Evolutionary conservation across 2,329 filamentous ascomycete species (phyloP).

Genomic region (Talaromyces sp.): DNA sequence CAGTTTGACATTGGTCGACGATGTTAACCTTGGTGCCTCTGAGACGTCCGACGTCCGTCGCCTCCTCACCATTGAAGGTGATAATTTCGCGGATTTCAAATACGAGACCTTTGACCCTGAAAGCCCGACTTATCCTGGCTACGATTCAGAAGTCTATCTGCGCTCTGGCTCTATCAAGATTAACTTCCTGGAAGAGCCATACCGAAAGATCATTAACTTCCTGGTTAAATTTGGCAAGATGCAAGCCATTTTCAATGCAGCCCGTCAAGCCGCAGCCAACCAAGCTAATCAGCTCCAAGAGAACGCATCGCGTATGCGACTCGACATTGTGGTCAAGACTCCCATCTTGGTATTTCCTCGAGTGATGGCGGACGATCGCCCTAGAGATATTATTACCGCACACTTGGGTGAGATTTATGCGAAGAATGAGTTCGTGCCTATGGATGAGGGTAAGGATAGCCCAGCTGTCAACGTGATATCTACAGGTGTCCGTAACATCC

Average conservation of each 20-base stretch:
- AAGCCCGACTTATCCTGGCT: conserved; percentile 81
- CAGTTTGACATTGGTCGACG: conserved; percentile 85
- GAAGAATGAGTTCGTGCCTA: conserved; percentile 84
- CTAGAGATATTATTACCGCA: conserved; percentile 83
- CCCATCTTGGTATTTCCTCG: conserved; percentile 95
- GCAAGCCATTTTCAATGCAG: conserved; percentile 98
- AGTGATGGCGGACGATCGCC: conserved; percentile 68
- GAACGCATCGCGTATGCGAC: conserved; percentile 85
- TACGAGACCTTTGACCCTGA: conserved; percentile 91
- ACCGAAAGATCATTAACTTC: conserved; percentile 97
- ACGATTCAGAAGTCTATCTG: conserved; percentile 88
- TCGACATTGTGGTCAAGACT: conserved; percentile 89
- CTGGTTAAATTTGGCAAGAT: conserved; percentile 99
- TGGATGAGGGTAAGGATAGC: conserved; percentile 74
- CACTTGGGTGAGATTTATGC: conserved; percentile 97
- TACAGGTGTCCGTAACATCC: conserved; percentile 88
- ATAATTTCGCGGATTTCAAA: conserved; percentile 93
- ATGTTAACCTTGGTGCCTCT: conserved; percentile 87
- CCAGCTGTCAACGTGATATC: conserved; percentile 86
- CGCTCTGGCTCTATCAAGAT: conserved; percentile 93
- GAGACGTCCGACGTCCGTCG: conserved; percentile 79
- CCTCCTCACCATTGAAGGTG: conserved; percentile 90
- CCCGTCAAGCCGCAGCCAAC: conserved; percentile 88
- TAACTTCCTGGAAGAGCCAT: conserved; percentile 96
- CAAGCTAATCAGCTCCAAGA: conserved; percentile 94